Conservation (phyloP, 164 flowering plant species). For the Hamamelis virginiana region DNA sequence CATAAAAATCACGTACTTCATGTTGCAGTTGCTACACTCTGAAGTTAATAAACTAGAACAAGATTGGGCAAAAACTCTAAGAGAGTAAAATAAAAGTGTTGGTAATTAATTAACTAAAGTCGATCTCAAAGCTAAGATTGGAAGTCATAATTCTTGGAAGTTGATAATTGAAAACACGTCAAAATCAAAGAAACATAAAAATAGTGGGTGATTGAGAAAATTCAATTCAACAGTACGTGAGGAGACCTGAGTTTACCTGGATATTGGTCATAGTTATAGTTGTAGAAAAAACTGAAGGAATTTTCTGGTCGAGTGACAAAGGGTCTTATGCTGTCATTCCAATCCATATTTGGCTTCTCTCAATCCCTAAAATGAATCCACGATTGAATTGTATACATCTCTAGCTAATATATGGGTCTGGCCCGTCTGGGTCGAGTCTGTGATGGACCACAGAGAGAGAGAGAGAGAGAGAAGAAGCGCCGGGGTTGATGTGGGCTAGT, state of each 20-base stretch:
- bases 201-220: not conserved
- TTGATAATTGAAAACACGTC: no score
- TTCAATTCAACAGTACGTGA: no score
- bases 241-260: slow-evolving; percentile 18
- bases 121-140: no score
- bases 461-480: slow-evolving; percentile 4
- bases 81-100: no score
- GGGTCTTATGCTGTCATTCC: slow-evolving; percentile 35
- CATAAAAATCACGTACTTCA: no score
- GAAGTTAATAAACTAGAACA: no score
- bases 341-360: slow-evolving; percentile 32
- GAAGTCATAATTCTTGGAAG: no score
- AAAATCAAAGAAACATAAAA: not conserved
- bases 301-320: slow-evolving; percentile 36
- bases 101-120: no score
- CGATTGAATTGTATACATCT: no score
- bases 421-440: not conserved
- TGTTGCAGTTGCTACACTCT: no score
- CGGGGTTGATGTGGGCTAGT: not conserved
- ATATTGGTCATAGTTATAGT: slow-evolving; percentile 28
- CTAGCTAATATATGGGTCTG: slow-evolving; percentile 11
- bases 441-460: slow-evolving; percentile 7
- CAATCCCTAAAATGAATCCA: not conserved
- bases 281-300: slow-evolving; percentile 43
- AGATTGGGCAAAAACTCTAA: no score